Evolutionary conservation across 1,139 yeast species (phyloP), one percentile per base, ranked within the genome.

Genomic region (Magnusiomyces fungicola): DNA sequence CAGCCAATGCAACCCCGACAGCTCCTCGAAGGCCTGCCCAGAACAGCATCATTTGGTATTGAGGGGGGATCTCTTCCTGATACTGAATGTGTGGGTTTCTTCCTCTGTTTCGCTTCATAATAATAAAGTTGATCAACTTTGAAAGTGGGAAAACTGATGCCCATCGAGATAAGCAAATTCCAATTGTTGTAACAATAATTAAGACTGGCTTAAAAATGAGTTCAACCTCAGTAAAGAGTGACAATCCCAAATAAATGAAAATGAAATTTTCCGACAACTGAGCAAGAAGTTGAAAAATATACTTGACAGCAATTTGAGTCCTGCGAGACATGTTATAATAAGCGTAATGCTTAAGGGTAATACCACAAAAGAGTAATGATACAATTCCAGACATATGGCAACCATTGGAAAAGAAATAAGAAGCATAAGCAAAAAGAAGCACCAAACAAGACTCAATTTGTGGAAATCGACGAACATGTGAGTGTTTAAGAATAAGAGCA

Each of bases 21-120:
- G 99, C 99, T 53, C 99, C 99, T 62, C 99, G 76, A 53, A 94
- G 73, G 4, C 99, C 99, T 1, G 98, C 98, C 99, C 99, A 94
- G 67, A 94, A 94, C 45, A 94, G 87, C 98, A 94, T 92, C 88
- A 90, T 88, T 69, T 94, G 98, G 66, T 94, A 94, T 53, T 86
- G 88, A 59, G 88, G 94, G 22, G 96, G 92, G 53, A 94, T 89
- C 68, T 90, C 97, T 59, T 90, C 97, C 1, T 86, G 84, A n/a
- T n/a, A n/a, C 24, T 54, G 45, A 6, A 71, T 69, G 2, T n/a
- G 23, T 7, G n/a, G 23, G 9, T 24, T n/a, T 16, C 37, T 21
- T 7, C 38, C 37, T n/a, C 24, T 30, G 16, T 18, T 23, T 57
- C 83, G 76, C 21, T 85, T 73, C 47, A 83, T 75, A 60, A 81